These are phyloP conservation scores for Primulina eburnea DNA, from an alignment of 257 asterid genomes.

Conservation along the genomic window DNA sequence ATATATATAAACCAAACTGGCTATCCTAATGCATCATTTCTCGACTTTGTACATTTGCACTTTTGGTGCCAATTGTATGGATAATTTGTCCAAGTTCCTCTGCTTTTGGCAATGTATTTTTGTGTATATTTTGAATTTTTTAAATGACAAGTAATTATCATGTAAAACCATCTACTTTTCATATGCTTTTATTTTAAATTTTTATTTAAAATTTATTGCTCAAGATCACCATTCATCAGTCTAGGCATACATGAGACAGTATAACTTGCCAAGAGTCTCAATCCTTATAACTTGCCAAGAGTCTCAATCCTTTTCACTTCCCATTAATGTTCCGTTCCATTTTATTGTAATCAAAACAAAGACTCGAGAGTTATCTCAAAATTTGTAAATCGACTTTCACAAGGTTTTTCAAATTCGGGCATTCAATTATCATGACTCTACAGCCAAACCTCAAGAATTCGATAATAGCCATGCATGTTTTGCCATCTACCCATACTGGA, in stretches of 20 bases:
- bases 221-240: too few species aligned
- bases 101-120: background rate
- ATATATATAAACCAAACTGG: constrained; percentile 23
- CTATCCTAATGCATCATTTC: constrained; percentile 17
- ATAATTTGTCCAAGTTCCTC: constrained; percentile 21
- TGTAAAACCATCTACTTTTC: background rate
- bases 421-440: background rate
- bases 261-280: too few species aligned
- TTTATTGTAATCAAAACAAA: too few species aligned
- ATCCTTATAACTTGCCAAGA: too few species aligned
- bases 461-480: background rate
- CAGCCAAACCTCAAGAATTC: background rate
- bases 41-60: constrained; percentile 30
- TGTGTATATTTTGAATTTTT: background rate
- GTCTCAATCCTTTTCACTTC: too few species aligned
- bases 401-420: background rate
- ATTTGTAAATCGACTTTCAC: too few species aligned
- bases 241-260: background rate
- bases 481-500: background rate
- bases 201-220: too few species aligned
- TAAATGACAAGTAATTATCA: background rate
- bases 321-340: too few species aligned
- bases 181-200: too few species aligned
- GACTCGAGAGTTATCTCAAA: too few species aligned
- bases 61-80: constrained; percentile 33